phyloP scores from a whole-genome alignment of 2,329 filamentous ascomycete genomes.

The Ophiostoma pallidulum region DNA sequence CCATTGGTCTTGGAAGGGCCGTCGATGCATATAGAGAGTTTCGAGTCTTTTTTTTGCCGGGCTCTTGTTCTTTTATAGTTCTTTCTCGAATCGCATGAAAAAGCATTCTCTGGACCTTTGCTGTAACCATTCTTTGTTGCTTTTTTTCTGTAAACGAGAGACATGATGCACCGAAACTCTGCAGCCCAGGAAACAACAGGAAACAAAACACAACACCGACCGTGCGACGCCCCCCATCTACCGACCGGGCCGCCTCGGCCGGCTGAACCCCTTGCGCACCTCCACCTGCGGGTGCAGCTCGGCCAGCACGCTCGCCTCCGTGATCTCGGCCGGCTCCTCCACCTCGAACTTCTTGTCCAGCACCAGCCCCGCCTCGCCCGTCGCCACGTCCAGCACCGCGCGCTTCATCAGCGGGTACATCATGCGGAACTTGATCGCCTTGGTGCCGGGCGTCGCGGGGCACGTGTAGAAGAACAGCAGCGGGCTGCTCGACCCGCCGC shows the following conservation, averaged over 20 bases:
- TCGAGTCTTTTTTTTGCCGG: not conserved
- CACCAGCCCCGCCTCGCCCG: conserved; percentile 53
- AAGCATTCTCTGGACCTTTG: conserved; percentile 3
- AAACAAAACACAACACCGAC: not conserved
- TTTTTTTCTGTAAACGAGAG: not conserved
- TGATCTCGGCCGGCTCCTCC: conserved; percentile 60
- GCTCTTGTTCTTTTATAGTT: not conserved
- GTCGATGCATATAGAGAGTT: not conserved
- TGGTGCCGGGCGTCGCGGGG: conserved; percentile 53
- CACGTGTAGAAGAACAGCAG: conserved; percentile 79
- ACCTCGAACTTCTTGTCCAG: conserved; percentile 64
- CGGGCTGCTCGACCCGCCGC: conserved; percentile 43
- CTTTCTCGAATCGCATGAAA: not conserved
- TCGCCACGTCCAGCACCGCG: conserved; percentile 56
- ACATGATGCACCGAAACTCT: no score
- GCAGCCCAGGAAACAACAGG: not conserved
- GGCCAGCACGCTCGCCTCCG: conserved; percentile 51
- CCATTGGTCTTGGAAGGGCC: no score
- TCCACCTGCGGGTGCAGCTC: conserved; percentile 61
- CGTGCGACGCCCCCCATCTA: conserved; percentile 23
- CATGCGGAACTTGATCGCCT: conserved; percentile 75
- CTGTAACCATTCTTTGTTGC: not conserved
- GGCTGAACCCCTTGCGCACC: conserved; percentile 59
- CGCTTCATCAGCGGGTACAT: conserved; percentile 66
- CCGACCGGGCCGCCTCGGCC: conserved; percentile 71